Evolutionary conservation across 495 filamentous ascomycete genomes (phyloP).

Genomic region (Penicillium canariense): DNA sequence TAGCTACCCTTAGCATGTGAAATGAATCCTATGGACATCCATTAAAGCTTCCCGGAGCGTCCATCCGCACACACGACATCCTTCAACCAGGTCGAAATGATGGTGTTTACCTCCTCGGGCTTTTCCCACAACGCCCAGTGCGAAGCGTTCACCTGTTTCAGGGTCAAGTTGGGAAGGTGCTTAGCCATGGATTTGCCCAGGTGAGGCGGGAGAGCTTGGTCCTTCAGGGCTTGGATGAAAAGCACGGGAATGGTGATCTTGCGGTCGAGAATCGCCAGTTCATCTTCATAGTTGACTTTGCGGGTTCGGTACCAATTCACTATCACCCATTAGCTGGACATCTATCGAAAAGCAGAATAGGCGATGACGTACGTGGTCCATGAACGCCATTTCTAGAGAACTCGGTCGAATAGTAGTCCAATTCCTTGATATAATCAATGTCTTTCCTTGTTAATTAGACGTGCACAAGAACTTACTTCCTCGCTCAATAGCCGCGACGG

Average conservation of each 20-base stretch:
- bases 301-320: constrained; percentile 81
- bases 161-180: constrained; percentile 58
- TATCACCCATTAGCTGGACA: constrained; percentile 17
- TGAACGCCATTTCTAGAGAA: constrained; percentile 69
- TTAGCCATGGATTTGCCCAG: constrained; percentile 68
- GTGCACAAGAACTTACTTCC: constrained; percentile 41
- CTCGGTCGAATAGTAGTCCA: constrained; percentile 73
- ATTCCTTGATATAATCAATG: too few species aligned
- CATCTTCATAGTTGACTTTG: constrained; percentile 73
- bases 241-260: constrained; percentile 67
- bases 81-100: constrained; percentile 49
- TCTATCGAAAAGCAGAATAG: not conserved
- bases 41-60: constrained; percentile 22
- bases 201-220: constrained; percentile 62
- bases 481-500: constrained; percentile 56
- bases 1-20: not conserved
- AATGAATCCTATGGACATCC: not conserved
- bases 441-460: too few species aligned
- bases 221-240: constrained; percentile 69
- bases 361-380: constrained; percentile 59
- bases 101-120: constrained; percentile 54
- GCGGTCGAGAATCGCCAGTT: constrained; percentile 49
- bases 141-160: constrained; percentile 54
- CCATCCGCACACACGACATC: constrained; percentile 31
- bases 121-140: constrained; percentile 74